Percentiles rank a stretch among this genome's conserved stretches.
Conservation (phyloP, 139 green algal genomes). For the Dunaliella primolecta region DNA sequence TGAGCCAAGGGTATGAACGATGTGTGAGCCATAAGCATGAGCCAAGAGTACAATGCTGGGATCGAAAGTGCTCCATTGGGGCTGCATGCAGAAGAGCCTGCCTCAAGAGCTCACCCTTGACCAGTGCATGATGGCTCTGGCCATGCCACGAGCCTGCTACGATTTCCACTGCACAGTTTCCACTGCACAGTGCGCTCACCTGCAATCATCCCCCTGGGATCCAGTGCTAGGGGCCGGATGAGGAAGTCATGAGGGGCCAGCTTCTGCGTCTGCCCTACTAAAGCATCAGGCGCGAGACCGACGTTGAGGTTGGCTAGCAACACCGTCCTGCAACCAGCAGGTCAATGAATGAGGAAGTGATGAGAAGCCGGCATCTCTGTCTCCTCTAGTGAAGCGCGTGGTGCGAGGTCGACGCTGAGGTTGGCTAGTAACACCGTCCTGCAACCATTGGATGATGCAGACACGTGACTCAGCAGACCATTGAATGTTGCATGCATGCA, state of each 20-base stretch:
- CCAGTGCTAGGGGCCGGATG: constrained; percentile 16
- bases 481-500: too few species aligned
- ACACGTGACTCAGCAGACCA: too few species aligned
- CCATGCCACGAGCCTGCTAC: too few species aligned
- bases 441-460: background rate
- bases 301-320: constrained; percentile 36
- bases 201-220: background rate
- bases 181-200: too few species aligned
- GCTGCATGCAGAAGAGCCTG: too few species aligned
- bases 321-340: background rate
- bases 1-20: too few species aligned
- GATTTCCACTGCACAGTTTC: too few species aligned
- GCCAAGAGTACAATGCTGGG: too few species aligned
- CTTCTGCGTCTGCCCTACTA: constrained; percentile 9
- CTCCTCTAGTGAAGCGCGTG: constrained; percentile 18
- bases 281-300: constrained; percentile 29
- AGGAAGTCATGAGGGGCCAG: constrained; percentile 40
- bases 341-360: constrained; percentile 41
- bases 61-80: too few species aligned
- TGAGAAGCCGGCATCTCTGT: constrained; percentile 4
- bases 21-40: too few species aligned
- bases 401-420: constrained; percentile 34
- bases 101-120: too few species aligned
- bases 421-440: constrained; percentile 23
- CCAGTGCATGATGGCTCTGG: too few species aligned